Base-by-base conservation (phyloP, 108 stramenopile species). In the Nannochloropsis salina region DNA sequence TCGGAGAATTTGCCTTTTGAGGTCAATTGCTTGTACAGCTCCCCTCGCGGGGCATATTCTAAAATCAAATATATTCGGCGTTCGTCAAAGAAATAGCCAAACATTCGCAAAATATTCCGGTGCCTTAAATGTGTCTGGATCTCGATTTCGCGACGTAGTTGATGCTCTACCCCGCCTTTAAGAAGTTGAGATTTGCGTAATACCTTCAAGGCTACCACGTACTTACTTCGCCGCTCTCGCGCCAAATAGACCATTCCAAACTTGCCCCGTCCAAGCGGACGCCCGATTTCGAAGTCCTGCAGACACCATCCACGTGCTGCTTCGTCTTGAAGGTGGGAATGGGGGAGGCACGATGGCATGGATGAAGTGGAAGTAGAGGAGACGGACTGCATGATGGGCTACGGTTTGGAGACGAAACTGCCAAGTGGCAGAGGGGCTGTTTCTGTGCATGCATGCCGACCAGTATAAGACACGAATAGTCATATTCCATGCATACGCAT, bases 191-290 rank as follows among this genome's bases (percentile, higher is more conserved):
- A 90, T 91, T 99, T 98, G 80, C 94, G 93, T 43, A 99, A 90
- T 9, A 97, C 98, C 89, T 98, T 99, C 90, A 99, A 92, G 47
- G 99, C 99, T n/a, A 99, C 97, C 86, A 98, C 97, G 92, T 95
- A 98, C 86, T 97, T 94, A 87, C 93, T 93, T 31, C 87, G 85
- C 80, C 94, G 95, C 87, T 98, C 97, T 43, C 98, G 93, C 9
- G 98, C 98, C 42, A 99, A 93, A 89, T 99, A 99, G 41, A 99
- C 99, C 83, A 94, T 92, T 6, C 93, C 92, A 88, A 99, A 99
- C 89, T 99, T 99, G 9, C 99, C 99, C 44, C 93, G 84, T 2
- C 99, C 99, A 44, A 99, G 95, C 1, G 97, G 97, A 82, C 94
- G 93, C n/a, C 99, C 99, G 87, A 99, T 97, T 86, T 98, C 98